Percentiles rank a stretch among this genome's conserved stretches.
Conservation (phyloP, 2,329 filamentous ascomycete species). For the Cladophialophora immunda region DNA sequence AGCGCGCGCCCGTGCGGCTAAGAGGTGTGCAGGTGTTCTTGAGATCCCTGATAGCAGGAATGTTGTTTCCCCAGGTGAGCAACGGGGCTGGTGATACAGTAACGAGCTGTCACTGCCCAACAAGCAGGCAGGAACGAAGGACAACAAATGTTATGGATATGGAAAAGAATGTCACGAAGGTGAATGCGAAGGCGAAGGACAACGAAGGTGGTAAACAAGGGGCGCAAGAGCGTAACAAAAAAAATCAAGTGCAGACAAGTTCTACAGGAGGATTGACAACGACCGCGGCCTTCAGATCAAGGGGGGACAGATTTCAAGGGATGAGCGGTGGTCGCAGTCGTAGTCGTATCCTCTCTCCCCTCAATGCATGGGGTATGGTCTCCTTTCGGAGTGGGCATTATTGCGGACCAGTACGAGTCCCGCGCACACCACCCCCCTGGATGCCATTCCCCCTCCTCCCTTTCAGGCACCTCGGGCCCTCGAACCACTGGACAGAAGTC, state of each 20-base stretch:
- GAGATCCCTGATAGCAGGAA: conserved; percentile 20
- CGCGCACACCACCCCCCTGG: not conserved
- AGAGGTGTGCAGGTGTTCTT: conserved; percentile 19
- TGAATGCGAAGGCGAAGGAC: conserved; percentile 20
- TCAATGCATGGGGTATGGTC: not conserved
- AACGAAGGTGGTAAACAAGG: conserved; percentile 2
- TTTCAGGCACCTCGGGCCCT: not conserved
- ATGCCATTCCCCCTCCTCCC: not conserved
- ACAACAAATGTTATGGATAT: conserved; percentile 19
- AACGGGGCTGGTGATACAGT: conserved; percentile 13
- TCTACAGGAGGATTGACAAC: conserved; percentile 6
- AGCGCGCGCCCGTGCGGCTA: conserved; percentile 2
- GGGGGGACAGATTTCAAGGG: conserved; percentile 6
- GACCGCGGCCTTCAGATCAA: conserved; percentile 6
- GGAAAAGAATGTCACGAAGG: conserved; percentile 37
- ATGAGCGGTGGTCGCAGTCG: not conserved
- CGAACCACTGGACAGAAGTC: not conserved
- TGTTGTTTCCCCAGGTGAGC: conserved; percentile 17
- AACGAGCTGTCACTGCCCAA: conserved; percentile 31
- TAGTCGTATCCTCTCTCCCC: not conserved
- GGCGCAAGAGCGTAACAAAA: not conserved
- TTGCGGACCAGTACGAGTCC: not conserved
- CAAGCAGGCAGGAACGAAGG: conserved; percentile 34
- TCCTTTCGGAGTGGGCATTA: not conserved
- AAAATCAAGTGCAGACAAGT: conserved; percentile 4